Evolutionary conservation across 2,329 filamentous ascomycete species (phyloP).

Genomic region (Passalora sequoiae): DNA sequence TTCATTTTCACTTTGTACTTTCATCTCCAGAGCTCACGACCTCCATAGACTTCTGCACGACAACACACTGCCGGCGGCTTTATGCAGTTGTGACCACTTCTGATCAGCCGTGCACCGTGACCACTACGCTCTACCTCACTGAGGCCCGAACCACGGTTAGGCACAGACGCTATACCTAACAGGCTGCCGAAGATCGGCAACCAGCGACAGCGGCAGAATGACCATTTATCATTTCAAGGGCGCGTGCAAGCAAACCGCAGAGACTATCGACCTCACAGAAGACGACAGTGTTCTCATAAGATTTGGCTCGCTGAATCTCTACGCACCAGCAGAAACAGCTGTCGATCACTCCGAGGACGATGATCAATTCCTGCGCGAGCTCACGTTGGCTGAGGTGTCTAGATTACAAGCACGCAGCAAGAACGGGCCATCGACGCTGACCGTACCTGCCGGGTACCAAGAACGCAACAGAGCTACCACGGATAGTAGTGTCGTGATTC

Average conservation of each 20-base stretch:
- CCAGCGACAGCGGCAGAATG: background rate
- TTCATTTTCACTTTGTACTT: background rate
- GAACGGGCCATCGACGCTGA: background rate
- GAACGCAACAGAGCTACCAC: background rate
- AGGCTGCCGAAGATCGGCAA: too few relatives aligned
- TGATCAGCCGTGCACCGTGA: background rate
- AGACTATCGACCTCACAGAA: background rate
- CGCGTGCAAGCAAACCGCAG: background rate
- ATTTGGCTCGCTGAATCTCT: background rate
- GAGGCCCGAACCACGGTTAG: too few relatives aligned
- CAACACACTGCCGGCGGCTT: background rate
- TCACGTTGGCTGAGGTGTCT: background rate
- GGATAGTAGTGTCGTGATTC: background rate
- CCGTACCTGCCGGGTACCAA: background rate
- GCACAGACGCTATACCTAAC: too few relatives aligned
- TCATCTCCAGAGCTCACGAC: background rate
- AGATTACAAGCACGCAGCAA: background rate
- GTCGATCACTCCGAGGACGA: constrained; percentile 11
- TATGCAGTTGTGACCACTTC: background rate
- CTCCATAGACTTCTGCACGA: background rate
- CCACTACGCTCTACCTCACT: too few relatives aligned
- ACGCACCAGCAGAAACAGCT: background rate
- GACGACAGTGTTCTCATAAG: background rate
- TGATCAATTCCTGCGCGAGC: constrained; percentile 4
- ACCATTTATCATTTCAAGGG: background rate